Conservation (phyloP, 345 rosid genomes). For the Pistacia atlantica region DNA sequence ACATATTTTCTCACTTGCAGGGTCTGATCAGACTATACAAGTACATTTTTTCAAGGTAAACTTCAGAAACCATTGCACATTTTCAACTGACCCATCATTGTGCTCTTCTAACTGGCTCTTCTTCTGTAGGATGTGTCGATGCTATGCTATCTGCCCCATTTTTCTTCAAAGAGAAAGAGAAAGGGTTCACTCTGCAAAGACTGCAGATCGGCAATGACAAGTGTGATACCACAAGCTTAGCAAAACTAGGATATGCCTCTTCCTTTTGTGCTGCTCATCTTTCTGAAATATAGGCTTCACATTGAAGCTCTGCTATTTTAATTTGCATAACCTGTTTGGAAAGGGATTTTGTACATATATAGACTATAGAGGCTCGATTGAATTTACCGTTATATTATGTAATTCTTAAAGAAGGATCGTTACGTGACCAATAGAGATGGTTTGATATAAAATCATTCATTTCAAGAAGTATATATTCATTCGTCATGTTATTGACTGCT, state of each 20-base stretch:
- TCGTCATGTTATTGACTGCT: no score
- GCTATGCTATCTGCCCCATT: not conserved
- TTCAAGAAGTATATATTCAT: not conserved
- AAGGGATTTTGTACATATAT: not conserved
- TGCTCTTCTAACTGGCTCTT: not conserved
- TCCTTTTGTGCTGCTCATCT: not conserved
- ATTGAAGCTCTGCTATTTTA: slow-evolving; percentile 4
- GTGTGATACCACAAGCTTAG: not conserved
- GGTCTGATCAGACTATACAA: not conserved
- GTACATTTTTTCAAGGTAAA: slow-evolving; percentile 8
- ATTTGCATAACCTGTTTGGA: not conserved
- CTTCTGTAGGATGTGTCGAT: not conserved
- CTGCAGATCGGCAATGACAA: not conserved
- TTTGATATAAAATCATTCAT: not conserved
- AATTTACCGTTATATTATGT: not conserved
- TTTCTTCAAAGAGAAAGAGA: not conserved
- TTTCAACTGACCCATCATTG: not conserved
- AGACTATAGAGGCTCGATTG: not conserved
- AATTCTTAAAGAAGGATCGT: not conserved
- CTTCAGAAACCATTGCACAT: not conserved
- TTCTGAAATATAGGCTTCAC: not conserved
- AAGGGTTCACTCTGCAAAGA: not conserved
- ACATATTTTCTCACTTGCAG: not conserved
- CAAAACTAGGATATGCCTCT: not conserved
- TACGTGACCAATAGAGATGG: no score